Conservation (phyloP, 768 basidiomycete genomes). For the Auricularia sp. region DNA sequence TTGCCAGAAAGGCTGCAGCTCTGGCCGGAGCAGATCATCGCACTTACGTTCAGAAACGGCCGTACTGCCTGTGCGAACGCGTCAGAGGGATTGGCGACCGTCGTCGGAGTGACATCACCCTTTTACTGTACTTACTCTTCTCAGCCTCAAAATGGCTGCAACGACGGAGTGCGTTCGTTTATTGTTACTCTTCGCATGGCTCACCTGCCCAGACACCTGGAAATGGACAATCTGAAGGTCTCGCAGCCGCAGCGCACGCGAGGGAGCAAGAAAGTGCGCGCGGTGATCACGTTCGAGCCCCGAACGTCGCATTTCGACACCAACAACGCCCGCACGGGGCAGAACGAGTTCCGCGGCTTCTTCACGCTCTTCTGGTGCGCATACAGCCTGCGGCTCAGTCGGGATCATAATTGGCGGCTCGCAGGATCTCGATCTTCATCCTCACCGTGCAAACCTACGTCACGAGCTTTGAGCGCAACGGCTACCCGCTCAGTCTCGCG, state of each 20-base stretch:
- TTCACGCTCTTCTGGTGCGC: slow-evolving; percentile 79
- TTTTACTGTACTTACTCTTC: neutral
- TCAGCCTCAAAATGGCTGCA: neutral
- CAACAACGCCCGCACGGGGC: slow-evolving; percentile 56
- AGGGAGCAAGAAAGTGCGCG: slow-evolving; percentile 66
- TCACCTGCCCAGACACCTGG: neutral
- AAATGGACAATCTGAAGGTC: slow-evolving; percentile 53
- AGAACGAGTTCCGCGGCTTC: slow-evolving; percentile 91
- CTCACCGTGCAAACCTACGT: slow-evolving; percentile 72
- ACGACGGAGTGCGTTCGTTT: neutral
- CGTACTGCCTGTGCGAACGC: neutral
- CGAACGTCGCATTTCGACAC: slow-evolving; percentile 81
- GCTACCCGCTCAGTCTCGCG: slow-evolving; percentile 63
- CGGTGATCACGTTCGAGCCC: slow-evolving; percentile 78
- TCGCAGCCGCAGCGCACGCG: slow-evolving; percentile 69
- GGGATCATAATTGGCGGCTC: neutral
- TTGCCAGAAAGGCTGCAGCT: too few relatives aligned
- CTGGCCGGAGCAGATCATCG: too few relatives aligned
- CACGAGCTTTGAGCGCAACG: slow-evolving; percentile 64
- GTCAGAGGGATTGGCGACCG: neutral
- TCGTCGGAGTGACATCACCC: neutral
- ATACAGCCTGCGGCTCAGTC: neutral
- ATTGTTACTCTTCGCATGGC: neutral
- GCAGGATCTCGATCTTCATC: slow-evolving; percentile 65
- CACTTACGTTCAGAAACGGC: too few relatives aligned